Evolutionary conservation across 768 basidiomycete genomes (phyloP), one percentile per base, ranked within the genome.

Genomic region (Daedaleopsis nitida): DNA sequence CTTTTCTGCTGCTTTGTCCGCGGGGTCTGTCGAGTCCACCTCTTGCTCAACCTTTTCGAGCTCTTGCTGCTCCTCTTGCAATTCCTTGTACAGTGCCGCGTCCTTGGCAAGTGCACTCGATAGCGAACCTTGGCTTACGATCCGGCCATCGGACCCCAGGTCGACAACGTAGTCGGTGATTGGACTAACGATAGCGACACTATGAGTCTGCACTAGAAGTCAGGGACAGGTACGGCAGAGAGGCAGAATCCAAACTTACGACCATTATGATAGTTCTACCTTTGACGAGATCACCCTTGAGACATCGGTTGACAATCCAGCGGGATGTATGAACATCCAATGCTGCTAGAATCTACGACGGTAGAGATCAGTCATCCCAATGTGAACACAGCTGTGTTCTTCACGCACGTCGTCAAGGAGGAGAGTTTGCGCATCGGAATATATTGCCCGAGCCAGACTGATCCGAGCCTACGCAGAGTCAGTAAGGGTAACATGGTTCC

Each of bases 111-210:
- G 72, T 0, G 75, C 77, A 5, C 79, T 80, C 0, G 78, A 76
- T 5, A 83, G 70, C 19, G 82, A 74, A 5, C 81, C 83, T 60
- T 80, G 77, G 45, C 78, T 75, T 11, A 71, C 67, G 16, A 85
- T 74, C 0, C 78, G 76, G 1, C 87, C 87, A 59, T 87, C 81
- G 6, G 64, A 57, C 34, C 78, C 77, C 34, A 88, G 62, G 3
- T 82, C 80, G 12, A 88, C 78, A 3, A 86, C 80, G 59, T 80
- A 82, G 17, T 78, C 75, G 7, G 86, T 83, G 9, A 85, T 74
- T 7, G 83, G 77, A 13, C 74, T 75, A 9, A 78, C 74, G 72
- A 87, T 75, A 1, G 80, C 79, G 38, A 87, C 76, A 58, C 80
- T 80, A 61, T 81, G 80, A 0, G 80, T 80, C 79, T 80, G 9